Conservation (phyloP, 805 yeast genomes). For the Tetrapisispora phaffii region DNA sequence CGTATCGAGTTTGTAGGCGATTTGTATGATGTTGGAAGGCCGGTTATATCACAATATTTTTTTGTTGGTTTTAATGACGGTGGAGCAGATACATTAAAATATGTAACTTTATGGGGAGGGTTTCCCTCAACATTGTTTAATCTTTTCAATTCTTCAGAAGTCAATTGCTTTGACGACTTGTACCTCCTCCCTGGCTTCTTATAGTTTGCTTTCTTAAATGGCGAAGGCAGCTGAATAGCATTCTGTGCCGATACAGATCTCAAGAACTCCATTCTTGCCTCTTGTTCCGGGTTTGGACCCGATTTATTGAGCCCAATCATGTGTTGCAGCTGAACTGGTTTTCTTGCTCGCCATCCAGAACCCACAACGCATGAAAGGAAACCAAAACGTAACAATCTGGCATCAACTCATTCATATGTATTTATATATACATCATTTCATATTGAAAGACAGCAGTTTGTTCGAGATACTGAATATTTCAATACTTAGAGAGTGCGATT, state of each 20-base stretch:
- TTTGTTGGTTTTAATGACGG: constrained; percentile 76
- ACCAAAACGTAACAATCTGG: too few species aligned
- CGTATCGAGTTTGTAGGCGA: constrained; percentile 67
- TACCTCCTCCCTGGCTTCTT: constrained; percentile 49
- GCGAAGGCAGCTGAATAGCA: constrained; percentile 26
- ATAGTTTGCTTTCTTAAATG: constrained; percentile 52
- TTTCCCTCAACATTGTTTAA: constrained; percentile 27
- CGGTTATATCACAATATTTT: constrained; percentile 90
- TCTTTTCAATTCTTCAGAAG: constrained; percentile 71
- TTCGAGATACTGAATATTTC: too few species aligned
- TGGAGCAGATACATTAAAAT: constrained; percentile 67
- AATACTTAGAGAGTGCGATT: too few species aligned
- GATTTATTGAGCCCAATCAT: constrained; percentile 1
- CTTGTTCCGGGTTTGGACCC: constrained; percentile 3
- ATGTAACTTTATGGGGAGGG: constrained; percentile 39
- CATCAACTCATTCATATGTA: too few species aligned
- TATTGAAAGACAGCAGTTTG: too few species aligned
- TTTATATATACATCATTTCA: too few species aligned
- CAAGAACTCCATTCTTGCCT: constrained; percentile 22
- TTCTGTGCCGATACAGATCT: constrained; percentile 19
- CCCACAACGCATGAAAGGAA: too few species aligned
- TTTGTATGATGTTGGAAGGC: constrained; percentile 67
- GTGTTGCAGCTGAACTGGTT: too few species aligned
- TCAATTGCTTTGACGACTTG: constrained; percentile 63
- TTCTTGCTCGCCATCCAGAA: too few species aligned